Conservation (phyloP, 106 monocot genomes). For the Allium fistulosum region DNA sequence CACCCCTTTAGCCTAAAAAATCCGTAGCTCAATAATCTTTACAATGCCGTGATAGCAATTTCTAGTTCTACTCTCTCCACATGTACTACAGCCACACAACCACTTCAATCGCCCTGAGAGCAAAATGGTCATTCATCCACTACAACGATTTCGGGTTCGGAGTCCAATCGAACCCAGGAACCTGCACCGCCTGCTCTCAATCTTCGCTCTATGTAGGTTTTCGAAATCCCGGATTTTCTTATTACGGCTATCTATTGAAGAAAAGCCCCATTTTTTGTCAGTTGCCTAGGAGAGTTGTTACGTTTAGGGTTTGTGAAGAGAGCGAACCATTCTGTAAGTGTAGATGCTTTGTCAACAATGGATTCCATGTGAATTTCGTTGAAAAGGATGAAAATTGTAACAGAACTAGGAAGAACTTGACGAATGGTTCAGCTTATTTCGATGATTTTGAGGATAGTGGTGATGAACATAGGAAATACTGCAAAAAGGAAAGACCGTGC, state of each 20-base stretch:
- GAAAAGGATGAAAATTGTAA: not conserved
- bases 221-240: constrained; percentile 11
- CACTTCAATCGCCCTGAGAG: constrained; percentile 15
- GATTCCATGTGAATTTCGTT: not conserved
- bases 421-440: not conserved
- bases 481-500: not conserved
- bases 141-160: constrained; percentile 1
- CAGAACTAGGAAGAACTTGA: not conserved
- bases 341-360: not conserved
- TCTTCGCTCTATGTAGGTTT: not conserved
- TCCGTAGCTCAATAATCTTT: too few relatives aligned
- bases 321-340: not conserved
- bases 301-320: constrained; percentile 2
- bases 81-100: constrained; percentile 4
- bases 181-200: constrained; percentile 1
- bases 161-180: not conserved
- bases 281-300: constrained; percentile 4
- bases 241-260: constrained; percentile 4
- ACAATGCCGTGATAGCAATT: not conserved
- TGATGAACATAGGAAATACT: not conserved
- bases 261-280: not conserved
- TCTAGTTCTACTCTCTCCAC: not conserved
- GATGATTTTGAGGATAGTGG: not conserved
- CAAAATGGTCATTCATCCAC: constrained; percentile 6
- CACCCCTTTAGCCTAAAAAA: too few relatives aligned